A percentile compares a stretch with the other conserved stretches of the same genome.
Conservation (phyloP, 2,329 filamentous ascomycete species). For the Colletotrichum sp. region DNA sequence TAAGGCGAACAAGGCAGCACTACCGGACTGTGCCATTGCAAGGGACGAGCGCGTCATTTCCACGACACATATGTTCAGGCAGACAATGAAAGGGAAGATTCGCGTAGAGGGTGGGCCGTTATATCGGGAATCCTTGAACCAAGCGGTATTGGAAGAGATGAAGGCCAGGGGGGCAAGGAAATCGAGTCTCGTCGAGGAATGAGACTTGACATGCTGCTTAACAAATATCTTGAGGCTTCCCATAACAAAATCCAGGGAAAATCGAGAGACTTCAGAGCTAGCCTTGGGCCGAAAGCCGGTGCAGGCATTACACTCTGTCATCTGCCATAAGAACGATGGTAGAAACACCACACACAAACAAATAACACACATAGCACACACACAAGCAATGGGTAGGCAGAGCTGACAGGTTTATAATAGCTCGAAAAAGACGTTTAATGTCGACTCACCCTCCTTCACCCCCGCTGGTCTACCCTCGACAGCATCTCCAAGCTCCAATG, state of each 20-base stretch:
- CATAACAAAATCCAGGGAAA: background rate
- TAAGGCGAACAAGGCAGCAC: background rate
- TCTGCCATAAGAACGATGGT: background rate
- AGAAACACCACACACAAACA: background rate
- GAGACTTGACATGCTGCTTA: background rate
- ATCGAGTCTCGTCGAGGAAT: background rate
- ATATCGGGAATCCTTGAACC: background rate
- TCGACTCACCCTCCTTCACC: slow-evolving; percentile 95
- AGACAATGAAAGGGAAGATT: background rate
- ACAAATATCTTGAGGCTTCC: background rate
- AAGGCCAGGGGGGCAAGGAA: background rate
- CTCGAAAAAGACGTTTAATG: slow-evolving; percentile 82
- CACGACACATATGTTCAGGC: background rate
- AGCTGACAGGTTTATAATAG: slow-evolving; percentile 31
- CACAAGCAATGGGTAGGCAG: background rate
- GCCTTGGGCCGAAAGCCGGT: background rate
- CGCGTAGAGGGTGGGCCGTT: background rate
- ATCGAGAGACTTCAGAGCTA: background rate
- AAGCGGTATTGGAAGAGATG: background rate
- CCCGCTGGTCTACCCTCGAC: slow-evolving; percentile 56
- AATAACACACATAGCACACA: background rate
- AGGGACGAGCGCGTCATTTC: background rate
- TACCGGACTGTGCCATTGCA: background rate
- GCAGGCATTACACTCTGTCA: background rate
- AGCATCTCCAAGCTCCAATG: slow-evolving; percentile 28